phyloP scores from a whole-genome alignment of 495 filamentous ascomycete genomes.

The Trichoderma virens region DNA sequence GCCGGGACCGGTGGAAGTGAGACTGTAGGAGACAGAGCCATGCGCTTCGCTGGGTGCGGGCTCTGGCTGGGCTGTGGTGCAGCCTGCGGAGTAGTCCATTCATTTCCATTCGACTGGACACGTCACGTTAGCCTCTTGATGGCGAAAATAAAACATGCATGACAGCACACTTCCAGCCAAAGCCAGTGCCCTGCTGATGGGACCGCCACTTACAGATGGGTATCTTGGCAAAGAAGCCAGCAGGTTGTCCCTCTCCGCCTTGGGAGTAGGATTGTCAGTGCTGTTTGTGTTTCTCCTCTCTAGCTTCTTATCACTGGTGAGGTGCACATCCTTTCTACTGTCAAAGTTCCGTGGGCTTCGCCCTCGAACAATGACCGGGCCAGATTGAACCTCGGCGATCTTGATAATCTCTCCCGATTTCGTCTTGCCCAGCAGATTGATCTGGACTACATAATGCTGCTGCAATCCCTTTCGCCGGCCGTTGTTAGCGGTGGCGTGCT shows the following conservation, averaged over 20 bases:
- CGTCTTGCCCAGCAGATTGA: conserved; percentile 53
- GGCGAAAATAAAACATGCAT: not conserved
- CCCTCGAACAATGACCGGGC: conserved; percentile 61
- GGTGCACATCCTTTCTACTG: conserved; percentile 55
- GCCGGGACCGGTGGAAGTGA: conserved; percentile 28
- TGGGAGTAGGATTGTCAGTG: conserved; percentile 19
- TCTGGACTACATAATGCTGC: conserved; percentile 62
- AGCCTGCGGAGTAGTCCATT: conserved; percentile 11
- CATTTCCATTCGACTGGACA: not conserved
- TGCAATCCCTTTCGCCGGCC: conserved; percentile 63
- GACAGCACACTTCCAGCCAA: not conserved
- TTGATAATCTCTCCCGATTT: conserved; percentile 50
- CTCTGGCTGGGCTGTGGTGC: conserved; percentile 17
- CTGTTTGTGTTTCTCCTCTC: conserved; percentile 13
- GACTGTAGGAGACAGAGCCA: conserved; percentile 28
- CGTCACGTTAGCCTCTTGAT: not conserved
- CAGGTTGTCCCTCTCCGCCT: conserved; percentile 25
- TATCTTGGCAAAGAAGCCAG: conserved; percentile 10
- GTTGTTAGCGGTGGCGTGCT: conserved; percentile 84
- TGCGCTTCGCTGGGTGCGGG: conserved; percentile 27
- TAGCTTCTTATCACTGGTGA: conserved; percentile 29
- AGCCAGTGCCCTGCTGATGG: not conserved
- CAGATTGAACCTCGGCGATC: conserved; percentile 54
- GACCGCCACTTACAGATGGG: not conserved
- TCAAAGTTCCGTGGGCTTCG: conserved; percentile 64